phyloP scores from a whole-genome alignment of 2,329 filamentous ascomycete species.

The Penicillium rolfsii region DNA sequence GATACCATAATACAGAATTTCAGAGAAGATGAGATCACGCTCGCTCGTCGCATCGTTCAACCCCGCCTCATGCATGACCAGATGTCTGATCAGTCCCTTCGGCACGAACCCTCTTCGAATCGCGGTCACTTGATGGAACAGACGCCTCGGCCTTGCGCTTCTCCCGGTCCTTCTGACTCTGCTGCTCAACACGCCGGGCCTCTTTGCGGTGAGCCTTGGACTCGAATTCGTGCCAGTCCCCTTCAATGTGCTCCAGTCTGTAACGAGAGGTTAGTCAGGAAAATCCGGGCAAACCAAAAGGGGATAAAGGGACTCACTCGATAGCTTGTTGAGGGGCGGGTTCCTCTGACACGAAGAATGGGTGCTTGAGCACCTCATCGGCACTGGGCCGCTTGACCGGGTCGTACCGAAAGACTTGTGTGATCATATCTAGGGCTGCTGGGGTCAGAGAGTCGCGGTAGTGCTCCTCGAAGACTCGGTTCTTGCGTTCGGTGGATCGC shows the following conservation, averaged over 20 bases:
- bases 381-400: slow-evolving; percentile 81
- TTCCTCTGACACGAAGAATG: slow-evolving; percentile 84
- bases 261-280: neutral
- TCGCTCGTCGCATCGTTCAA: neutral
- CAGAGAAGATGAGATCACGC: neutral
- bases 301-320: slow-evolving; percentile 64
- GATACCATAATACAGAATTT: slow-evolving; percentile 18
- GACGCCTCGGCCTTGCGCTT: slow-evolving; percentile 51
- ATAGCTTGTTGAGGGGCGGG: slow-evolving; percentile 75
- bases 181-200: slow-evolving; percentile 52
- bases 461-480: slow-evolving; percentile 77
- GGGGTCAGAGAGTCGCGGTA: slow-evolving; percentile 78
- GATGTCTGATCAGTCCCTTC: slow-evolving; percentile 31
- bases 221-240: slow-evolving; percentile 99
- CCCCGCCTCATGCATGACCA: neutral
- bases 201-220: slow-evolving; percentile 92
- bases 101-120: slow-evolving; percentile 43
- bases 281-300: neutral
- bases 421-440: slow-evolving; percentile 79
- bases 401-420: slow-evolving; percentile 86
- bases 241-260: slow-evolving; percentile 77
- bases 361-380: slow-evolving; percentile 79
- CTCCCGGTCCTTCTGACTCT: slow-evolving; percentile 50
- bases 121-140: slow-evolving; percentile 42
- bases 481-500: slow-evolving; percentile 72